Evolutionary conservation across 1,284 basidiomycete genomes (phyloP).

Genomic region (Melampsora americana): DNA sequence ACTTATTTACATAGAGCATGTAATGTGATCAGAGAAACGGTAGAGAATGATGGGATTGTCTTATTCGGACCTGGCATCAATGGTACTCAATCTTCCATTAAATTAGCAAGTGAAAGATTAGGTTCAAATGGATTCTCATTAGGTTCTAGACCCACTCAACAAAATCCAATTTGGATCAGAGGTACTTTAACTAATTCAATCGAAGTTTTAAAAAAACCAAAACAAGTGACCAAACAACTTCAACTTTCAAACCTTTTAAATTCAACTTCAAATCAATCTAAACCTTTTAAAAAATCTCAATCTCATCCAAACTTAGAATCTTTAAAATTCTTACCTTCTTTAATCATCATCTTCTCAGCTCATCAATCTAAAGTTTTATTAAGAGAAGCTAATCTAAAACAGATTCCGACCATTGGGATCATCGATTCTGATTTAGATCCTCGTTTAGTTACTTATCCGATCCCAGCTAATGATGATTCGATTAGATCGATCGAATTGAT

Average conservation of each 20-base stretch:
- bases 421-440: constrained; percentile 95
- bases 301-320: constrained; percentile 7
- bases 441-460: constrained; percentile 93
- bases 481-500: constrained; percentile 84
- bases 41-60: constrained; percentile 76
- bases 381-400: constrained; percentile 55
- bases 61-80: constrained; percentile 61
- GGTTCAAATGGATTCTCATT: constrained; percentile 74
- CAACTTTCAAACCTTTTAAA: background rate
- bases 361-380: constrained; percentile 52
- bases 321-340: constrained; percentile 31
- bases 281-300: background rate
- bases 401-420: constrained; percentile 61
- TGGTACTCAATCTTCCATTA: constrained; percentile 59
- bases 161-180: constrained; percentile 67
- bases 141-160: constrained; percentile 62
- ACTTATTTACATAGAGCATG: constrained; percentile 86
- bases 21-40: constrained; percentile 76
- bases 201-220: constrained; percentile 57
- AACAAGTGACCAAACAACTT: constrained; percentile 45
- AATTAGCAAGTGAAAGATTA: constrained; percentile 74
- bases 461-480: constrained; percentile 96
- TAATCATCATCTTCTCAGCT: constrained; percentile 50
- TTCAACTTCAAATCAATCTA: background rate
- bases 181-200: constrained; percentile 88